Percentiles rank a stretch among this genome's conserved stretches.
Conservation (phyloP, 2,329 filamentous ascomycete genomes). For the Botrytis pseudocinerea region DNA sequence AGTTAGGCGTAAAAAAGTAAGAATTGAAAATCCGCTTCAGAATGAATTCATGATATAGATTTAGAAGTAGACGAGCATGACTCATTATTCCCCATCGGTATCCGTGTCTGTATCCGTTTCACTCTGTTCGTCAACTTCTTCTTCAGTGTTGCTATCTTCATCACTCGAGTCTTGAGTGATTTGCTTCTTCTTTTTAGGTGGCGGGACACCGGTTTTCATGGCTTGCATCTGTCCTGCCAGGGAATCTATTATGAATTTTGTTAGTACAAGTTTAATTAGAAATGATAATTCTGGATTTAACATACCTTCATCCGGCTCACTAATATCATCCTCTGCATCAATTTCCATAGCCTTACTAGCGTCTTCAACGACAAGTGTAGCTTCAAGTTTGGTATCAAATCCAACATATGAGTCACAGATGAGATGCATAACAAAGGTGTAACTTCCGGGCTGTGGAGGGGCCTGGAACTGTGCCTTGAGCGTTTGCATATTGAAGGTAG, state of each 20-base stretch:
- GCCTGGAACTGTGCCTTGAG: constrained; percentile 97
- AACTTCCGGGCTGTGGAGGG: constrained; percentile 86
- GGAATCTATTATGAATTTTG: constrained; percentile 59
- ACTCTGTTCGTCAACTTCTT: constrained; percentile 61
- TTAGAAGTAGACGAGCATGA: neutral
- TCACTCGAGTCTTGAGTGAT: constrained; percentile 67
- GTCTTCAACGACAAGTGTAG: constrained; percentile 86
- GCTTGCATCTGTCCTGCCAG: constrained; percentile 89
- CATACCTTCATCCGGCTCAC: constrained; percentile 95
- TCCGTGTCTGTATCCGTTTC: constrained; percentile 67
- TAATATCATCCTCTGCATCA: constrained; percentile 89
- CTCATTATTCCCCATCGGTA: constrained; percentile 46
- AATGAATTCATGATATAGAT: neutral
- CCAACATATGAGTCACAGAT: constrained; percentile 95
- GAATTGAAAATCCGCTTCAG: neutral
- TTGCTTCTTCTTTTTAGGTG: constrained; percentile 60
- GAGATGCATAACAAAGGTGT: constrained; percentile 91
- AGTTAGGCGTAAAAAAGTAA: neutral
- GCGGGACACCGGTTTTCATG: constrained; percentile 68
- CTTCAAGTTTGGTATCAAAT: constrained; percentile 89
- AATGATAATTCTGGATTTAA: constrained; percentile 30
- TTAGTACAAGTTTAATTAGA: neutral
- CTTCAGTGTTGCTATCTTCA: constrained; percentile 75
- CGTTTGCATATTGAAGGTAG: constrained; percentile 93
- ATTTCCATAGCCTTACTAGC: constrained; percentile 80